phyloP scores from a whole-genome alignment of 768 basidiomycete genomes.

The Tylopilus intermedius region DNA sequence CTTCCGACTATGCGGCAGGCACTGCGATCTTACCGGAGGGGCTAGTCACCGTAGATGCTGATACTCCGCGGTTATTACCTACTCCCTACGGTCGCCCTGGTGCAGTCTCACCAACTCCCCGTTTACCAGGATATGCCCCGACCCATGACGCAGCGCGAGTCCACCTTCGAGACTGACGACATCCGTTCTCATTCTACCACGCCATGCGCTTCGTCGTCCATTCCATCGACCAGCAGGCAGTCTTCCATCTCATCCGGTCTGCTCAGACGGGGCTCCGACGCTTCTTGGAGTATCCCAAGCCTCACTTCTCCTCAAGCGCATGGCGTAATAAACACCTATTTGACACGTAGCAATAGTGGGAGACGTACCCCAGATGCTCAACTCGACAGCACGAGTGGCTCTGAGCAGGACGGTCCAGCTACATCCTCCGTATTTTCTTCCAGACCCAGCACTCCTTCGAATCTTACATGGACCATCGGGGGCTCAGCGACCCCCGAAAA shows the following conservation, averaged over 20 bases:
- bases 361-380: slow-evolving; percentile 58
- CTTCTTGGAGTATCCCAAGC: slow-evolving; percentile 46
- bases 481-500: slow-evolving; percentile 31
- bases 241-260: slow-evolving; percentile 34
- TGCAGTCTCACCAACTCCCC: slow-evolving; percentile 44
- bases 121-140: slow-evolving; percentile 79
- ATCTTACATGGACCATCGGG: slow-evolving; percentile 62
- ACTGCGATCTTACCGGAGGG: slow-evolving; percentile 70
- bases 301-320: slow-evolving; percentile 44
- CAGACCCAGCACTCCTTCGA: slow-evolving; percentile 61
- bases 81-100: slow-evolving; percentile 51
- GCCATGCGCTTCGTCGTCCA: slow-evolving; percentile 72
- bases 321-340: slow-evolving; percentile 42
- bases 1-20: slow-evolving; percentile 51
- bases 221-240: slow-evolving; percentile 34
- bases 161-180: slow-evolving; percentile 61
- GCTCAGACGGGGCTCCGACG: slow-evolving; percentile 51
- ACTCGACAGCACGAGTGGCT: slow-evolving; percentile 33
- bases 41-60: slow-evolving; percentile 42
- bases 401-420: slow-evolving; percentile 39
- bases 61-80: slow-evolving; percentile 54
- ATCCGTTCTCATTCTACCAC: slow-evolving; percentile 66
- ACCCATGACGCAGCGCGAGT: slow-evolving; percentile 86
- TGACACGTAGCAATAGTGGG: slow-evolving; percentile 57
- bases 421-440: slow-evolving; percentile 52